Conservation (phyloP, 768 basidiomycete species). For the Phaeotremella skinneri region DNA sequence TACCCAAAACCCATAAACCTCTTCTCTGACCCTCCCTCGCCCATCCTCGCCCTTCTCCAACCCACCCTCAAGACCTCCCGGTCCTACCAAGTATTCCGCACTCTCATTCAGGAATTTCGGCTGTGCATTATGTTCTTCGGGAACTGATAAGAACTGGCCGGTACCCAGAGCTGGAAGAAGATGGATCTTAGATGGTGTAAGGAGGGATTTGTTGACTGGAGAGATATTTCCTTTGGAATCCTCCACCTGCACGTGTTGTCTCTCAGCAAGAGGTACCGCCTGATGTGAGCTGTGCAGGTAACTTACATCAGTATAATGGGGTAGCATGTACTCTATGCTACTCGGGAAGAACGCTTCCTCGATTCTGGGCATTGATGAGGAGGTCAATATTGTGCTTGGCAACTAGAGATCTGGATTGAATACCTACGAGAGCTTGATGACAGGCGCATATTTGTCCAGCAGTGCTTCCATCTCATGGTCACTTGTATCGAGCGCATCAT, state of each 20-base stretch:
- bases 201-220: constrained; percentile 14
- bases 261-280: neutral
- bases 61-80: constrained; percentile 13
- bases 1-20: constrained; percentile 45
- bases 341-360: constrained; percentile 38
- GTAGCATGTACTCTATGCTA: constrained; percentile 45
- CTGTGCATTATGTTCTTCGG: constrained; percentile 38
- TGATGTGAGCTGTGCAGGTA: neutral
- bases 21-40: constrained; percentile 22
- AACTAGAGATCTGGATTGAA: neutral
- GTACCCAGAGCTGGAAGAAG: constrained; percentile 14
- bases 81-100: constrained; percentile 35
- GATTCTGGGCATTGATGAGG: constrained; percentile 5
- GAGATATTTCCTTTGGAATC: constrained; percentile 5
- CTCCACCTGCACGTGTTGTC: constrained; percentile 9
- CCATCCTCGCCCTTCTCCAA: constrained; percentile 15
- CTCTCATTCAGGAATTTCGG: constrained; percentile 25
- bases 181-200: constrained; percentile 23
- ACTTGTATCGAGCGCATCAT: neutral
- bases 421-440: constrained; percentile 38
- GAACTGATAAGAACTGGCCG: constrained; percentile 23
- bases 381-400: neutral
- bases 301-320: constrained; percentile 33
- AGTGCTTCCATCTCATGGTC: constrained; percentile 23
- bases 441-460: constrained; percentile 34